Percentiles rank a stretch among this genome's conserved stretches.
These are phyloP conservation scores for Cyclotella choctawhatcheeana DNA, from an alignment of 108 stramenopile genomes.

Conservation along the genomic window DNA sequence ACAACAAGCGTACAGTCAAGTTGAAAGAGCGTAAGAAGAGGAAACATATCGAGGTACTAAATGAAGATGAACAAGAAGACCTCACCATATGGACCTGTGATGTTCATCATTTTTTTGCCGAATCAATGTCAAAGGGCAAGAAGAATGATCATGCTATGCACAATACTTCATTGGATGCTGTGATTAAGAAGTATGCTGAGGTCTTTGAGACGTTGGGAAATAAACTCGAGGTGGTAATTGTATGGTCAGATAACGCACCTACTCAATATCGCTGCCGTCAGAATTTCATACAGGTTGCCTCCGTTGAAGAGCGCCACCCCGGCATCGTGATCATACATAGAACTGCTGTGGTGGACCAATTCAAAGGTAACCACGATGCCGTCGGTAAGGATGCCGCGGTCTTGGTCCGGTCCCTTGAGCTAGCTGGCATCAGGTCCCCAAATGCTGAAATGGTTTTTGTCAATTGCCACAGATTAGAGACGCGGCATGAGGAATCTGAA, in stretches of 20 bases:
- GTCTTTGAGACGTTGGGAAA: background rate
- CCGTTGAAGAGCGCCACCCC: slow-evolving; percentile 5
- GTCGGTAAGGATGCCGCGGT: slow-evolving; percentile 11
- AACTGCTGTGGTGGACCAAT: slow-evolving; percentile 17
- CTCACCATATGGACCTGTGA: slow-evolving; percentile 2
- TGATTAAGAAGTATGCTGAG: background rate
- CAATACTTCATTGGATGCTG: slow-evolving; percentile 11
- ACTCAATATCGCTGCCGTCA: background rate
- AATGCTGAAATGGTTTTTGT: background rate
- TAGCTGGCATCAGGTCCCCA: background rate
- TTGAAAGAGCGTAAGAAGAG: slow-evolving; percentile 2
- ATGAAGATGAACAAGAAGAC: background rate
- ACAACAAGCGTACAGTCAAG: background rate
- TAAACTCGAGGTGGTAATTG: background rate
- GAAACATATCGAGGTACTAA: background rate
- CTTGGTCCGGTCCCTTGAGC: background rate
- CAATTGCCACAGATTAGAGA: background rate
- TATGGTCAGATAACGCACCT: slow-evolving; percentile 33
- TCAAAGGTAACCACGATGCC: slow-evolving; percentile 17
- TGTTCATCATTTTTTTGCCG: slow-evolving; percentile 8
- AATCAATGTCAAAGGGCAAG: slow-evolving; percentile 13
- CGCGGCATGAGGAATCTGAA: background rate
- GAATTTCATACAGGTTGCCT: slow-evolving; percentile 22
- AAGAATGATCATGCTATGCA: slow-evolving; percentile 33
- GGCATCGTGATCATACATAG: slow-evolving; percentile 7